Evolutionary conservation across 169 alveolate species (phyloP), one percentile per base, ranked within the genome.

Genomic region (Theileria equi): DNA sequence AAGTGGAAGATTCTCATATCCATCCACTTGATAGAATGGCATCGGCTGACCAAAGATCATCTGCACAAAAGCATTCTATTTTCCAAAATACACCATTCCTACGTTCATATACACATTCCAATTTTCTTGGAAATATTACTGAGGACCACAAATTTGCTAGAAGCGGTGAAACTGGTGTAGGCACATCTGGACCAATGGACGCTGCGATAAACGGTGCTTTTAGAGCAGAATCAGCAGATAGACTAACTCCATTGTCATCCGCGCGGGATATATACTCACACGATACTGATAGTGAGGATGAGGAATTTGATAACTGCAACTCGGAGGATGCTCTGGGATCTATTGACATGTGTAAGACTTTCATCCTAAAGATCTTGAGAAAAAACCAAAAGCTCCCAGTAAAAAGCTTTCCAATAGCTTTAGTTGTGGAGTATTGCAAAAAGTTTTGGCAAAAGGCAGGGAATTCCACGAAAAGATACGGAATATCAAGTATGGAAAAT

Each of bases 211-310:
- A 10, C 34, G 60, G 62, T 7, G 5, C 55, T 6, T 26, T 6
- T 35, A 52, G 5, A 48, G 34, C 19, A 35, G 29, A 17, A 48
- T 21, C 5, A 3, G 4, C 16, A 52, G 34, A 6, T 25, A 48
- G 7, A 25, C 17, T 10, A 41, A 10, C 57, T 11, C 50, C 57
- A 10, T 16, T 11, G 10, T n/a, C n/a, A 10, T 41, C 57, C 13
- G 11, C 11, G 57, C 13, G 23, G 57, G 57, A 48, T 11, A 10
- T 10, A 41, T 41, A 10, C 11, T 41, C 17, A 10, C 57, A n/a
- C n/a, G n/a, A n/a, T n/a, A 5, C 17, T 28, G 0, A 47, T 29
- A 55, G 52, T 25, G 70, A 67, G 28, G 79, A 67, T 3, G 79
- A 67, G 47, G 57, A 41, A 13, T 10, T 17, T 11, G 23, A 10